A percentile compares a stretch with the other conserved stretches of the same genome.
Conservation (phyloP, 176 grass and related monocot species). For the maize (Zea mays) region DNA sequence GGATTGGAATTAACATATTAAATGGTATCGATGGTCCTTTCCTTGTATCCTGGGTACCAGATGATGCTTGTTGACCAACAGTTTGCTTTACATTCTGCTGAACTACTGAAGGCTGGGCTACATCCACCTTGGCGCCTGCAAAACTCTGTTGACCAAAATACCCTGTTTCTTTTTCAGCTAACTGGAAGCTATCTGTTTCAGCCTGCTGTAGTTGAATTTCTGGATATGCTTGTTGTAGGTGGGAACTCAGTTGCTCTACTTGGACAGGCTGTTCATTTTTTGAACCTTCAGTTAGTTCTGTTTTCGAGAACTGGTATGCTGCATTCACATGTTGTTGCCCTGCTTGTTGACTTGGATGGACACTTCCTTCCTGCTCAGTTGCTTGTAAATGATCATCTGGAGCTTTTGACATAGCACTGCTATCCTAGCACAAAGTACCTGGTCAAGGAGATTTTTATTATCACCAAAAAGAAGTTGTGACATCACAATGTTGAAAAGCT, state of each 20-base stretch:
- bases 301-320: constrained; percentile 31
- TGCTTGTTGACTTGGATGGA: constrained; percentile 31
- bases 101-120: constrained; percentile 31
- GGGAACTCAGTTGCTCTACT: constrained; percentile 20
- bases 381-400: constrained; percentile 32
- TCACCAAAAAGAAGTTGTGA: constrained; percentile 9
- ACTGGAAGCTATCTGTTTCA: constrained; percentile 50
- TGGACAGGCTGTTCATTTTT: constrained; percentile 26
- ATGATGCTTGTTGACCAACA: constrained; percentile 53
- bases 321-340: constrained; percentile 35
- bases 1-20: constrained; percentile 91
- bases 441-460: constrained; percentile 25
- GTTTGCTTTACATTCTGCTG: constrained; percentile 38
- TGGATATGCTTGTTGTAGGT: constrained; percentile 27
- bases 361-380: constrained; percentile 35
- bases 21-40: constrained; percentile 80
- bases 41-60: constrained; percentile 55
- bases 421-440: constrained; percentile 35
- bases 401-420: constrained; percentile 43
- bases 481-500: constrained; percentile 21
- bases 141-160: constrained; percentile 38
- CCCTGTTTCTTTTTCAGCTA: constrained; percentile 45
- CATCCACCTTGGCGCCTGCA: constrained; percentile 40
- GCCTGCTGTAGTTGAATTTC: constrained; percentile 40
- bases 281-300: constrained; percentile 44